Evolutionary conservation across 2,329 filamentous ascomycete genomes (phyloP), one percentile per base, ranked within the genome.

Genomic region (Aspergillus fischeri): DNA sequence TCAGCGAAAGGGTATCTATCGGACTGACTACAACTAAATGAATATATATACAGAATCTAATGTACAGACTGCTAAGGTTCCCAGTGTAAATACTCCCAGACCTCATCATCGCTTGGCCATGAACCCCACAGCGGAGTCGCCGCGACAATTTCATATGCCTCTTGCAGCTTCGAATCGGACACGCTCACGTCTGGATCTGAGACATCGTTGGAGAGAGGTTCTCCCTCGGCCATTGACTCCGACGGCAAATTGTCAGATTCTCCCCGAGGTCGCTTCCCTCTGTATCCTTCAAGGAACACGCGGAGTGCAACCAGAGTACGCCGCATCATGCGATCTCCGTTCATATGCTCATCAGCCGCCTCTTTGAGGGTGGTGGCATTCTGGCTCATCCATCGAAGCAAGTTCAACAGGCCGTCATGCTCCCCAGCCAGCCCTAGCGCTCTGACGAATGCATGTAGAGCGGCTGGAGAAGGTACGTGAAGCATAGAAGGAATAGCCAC

Each of bases 101-200:
- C 69, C 55, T 79, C 77, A 27, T 70, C 67, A 57, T 76, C 70
- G 51, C 66, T 73, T 11, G 77, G 76, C 77, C 77, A 79, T 20
- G 70, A 64, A 20, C 68, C 70, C 75, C 73, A 76, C 20, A 64
- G 54, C 20, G 63, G 61, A 20, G 72, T 71, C 50, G 62, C 58
- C 42, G 69, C 67, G 60, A 78, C 63, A 45, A 77, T 70, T 49
- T 72, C 66, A 63, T 71, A 69, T 56, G 73, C 73, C 57, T 75
- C 69, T 56, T 72, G 63, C 51, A 73, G 51, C 28, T 65, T 60
- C 20, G 63, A 56, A 56, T 74, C 67, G 32, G 70, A 60, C 51
- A 58, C 60, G 35, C 45, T 51, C 44, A 3, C 24, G 2, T 10
- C 44, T 14, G 21, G 4, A 24, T 51, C 52, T 17, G 32, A 50